Base-by-base conservation (phyloP, 768 basidiomycete genomes). In the Erythrobasidium yunnanense region DNA sequence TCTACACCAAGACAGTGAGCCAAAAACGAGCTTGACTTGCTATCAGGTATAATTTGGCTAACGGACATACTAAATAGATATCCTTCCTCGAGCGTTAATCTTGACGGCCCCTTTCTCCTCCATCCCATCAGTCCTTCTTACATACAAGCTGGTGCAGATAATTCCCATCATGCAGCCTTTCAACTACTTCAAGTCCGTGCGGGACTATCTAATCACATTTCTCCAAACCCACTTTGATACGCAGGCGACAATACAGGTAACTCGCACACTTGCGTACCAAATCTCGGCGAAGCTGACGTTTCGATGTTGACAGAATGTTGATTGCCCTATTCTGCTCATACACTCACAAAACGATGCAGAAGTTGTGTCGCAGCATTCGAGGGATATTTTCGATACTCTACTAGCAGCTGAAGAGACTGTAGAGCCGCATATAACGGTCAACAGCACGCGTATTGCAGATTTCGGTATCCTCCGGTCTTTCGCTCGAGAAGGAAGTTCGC, bases 1-100 rank as follows among this genome's bases (percentile, higher is more conserved):
- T 51, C 74, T 84, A 2, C 15, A 34, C 5, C n/a, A 13, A 32
- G 22, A 6, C 33, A 2, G 25, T 56, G 18, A 30, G 57, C 33
- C 11, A 42, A 42, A 42, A n/a, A 11, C 38, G 11, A 42, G n/a
- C n/a, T 42, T 42, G 11, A 42, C 38, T n/a, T 11, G 38, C 11
- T 42, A 42, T 42, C n/a, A 42, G 38, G 38, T n/a, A 42, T 42
- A 42, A 42, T 11, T 8, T 45, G 22, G 22, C 22, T 55, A 20
- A 55, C 7, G 23, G 29, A 6, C 15, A 5, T 27, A 7, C n/a
- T 15, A 45, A 15, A 6, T 33, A 55, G 54, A 23, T 20, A 55
- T 55, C 27, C 13, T 38, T 5, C 65, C 52, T 15, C 17, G 55
- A 49, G 66, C 55, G 22, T 20, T 60, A 4, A 34, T 67, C 35